Conservation (phyloP, 2,329 filamentous ascomycete species). For the Fusarium sacchari region DNA sequence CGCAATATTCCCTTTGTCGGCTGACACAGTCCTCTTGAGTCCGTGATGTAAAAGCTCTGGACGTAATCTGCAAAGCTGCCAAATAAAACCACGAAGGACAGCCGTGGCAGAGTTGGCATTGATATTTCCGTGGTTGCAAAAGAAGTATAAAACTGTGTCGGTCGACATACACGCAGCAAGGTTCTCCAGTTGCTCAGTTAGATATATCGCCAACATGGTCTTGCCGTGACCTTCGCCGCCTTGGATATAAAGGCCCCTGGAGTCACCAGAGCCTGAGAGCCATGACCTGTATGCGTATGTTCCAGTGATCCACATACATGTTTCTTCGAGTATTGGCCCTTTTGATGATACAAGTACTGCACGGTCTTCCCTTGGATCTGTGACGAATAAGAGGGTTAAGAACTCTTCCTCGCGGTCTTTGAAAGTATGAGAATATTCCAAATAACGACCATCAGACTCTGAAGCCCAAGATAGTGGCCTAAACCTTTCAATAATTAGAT, state of each 20-base stretch:
- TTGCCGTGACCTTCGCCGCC: constrained; percentile 9
- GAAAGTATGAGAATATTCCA: neutral
- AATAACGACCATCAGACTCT: neutral
- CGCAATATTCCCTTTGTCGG: neutral
- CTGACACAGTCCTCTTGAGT: neutral
- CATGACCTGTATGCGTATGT: neutral
- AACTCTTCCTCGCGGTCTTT: neutral
- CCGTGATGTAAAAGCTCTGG: neutral
- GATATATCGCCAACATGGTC: constrained; percentile 5
- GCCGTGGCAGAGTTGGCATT: neutral
- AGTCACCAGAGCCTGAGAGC: neutral
- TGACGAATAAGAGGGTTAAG: neutral
- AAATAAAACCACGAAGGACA: constrained; percentile 12
- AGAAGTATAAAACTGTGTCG: constrained; percentile 15
- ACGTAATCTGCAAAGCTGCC: constrained; percentile 9
- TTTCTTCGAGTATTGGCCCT: neutral
- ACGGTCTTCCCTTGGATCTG: constrained; percentile 5
- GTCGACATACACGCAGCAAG: neutral
- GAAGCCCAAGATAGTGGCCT: neutral
- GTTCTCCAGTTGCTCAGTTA: constrained; percentile 6
- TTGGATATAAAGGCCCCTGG: neutral
- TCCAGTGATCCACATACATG: neutral
- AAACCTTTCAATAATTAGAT: neutral
- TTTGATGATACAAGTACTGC: neutral
- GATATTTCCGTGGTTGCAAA: constrained; percentile 11